Percentiles rank a stretch among this genome's conserved stretches.
phyloP scores from a whole-genome alignment of 2,329 filamentous ascomycete genomes.

The Colletotrichum somersetense region DNA sequence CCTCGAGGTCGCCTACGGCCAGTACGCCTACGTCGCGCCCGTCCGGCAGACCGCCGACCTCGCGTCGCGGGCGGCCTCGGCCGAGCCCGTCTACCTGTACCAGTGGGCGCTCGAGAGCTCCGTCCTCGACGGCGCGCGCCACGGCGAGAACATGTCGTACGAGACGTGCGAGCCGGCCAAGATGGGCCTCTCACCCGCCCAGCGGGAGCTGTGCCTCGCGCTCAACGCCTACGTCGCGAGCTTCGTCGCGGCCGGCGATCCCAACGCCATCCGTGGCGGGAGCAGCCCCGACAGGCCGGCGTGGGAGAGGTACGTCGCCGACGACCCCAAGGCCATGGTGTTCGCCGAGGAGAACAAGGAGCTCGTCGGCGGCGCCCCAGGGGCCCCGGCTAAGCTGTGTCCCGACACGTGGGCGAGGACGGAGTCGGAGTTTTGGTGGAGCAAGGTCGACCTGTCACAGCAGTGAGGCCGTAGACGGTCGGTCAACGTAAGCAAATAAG shows the following conservation, averaged over 20 bases:
- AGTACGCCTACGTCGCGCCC: constrained; percentile 76
- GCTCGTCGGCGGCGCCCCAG: constrained; percentile 52
- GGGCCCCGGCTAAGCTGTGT: constrained; percentile 57
- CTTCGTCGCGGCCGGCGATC: constrained; percentile 48
- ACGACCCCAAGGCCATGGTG: constrained; percentile 58
- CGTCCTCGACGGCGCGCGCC: constrained; percentile 56
- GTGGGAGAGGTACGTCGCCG: constrained; percentile 45
- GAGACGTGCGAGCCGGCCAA: constrained; percentile 46
- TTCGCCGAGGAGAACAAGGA: constrained; percentile 74
- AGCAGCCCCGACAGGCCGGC: constrained; percentile 54
- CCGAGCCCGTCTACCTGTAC: constrained; percentile 56
- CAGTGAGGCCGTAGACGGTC: constrained; percentile 7
- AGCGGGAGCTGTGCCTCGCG: constrained; percentile 53
- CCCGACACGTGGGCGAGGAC: constrained; percentile 56
- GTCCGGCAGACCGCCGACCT: constrained; percentile 70
- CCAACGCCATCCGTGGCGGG: constrained; percentile 20
- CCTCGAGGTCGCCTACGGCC: constrained; percentile 70
- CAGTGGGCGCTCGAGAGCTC: constrained; percentile 66
- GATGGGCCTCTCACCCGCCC: constrained; percentile 57
- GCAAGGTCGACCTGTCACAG: constrained; percentile 62
- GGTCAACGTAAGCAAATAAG: not conserved
- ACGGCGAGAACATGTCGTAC: constrained; percentile 58
- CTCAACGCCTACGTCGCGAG: constrained; percentile 57
- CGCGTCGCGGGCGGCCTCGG: constrained; percentile 53
- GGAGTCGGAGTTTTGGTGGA: constrained; percentile 73